Evolutionary conservation across 1,284 basidiomycete species (phyloP), one percentile per base, ranked within the genome.

Genomic region (Jaminaea rosea): DNA sequence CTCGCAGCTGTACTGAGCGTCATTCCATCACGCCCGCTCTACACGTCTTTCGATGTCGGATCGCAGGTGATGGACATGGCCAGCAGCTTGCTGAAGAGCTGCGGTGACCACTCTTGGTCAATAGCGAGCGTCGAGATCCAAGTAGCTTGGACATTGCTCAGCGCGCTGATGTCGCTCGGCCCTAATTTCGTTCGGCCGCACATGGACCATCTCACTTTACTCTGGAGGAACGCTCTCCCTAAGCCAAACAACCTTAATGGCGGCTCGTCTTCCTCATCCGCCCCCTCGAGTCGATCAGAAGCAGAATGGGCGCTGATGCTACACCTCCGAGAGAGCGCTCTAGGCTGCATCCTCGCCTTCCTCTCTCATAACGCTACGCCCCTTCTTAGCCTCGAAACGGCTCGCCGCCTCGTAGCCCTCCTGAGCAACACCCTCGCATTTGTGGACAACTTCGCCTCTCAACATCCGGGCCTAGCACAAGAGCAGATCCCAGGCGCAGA

Each of bases 141-240:
- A 68, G 85, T 93, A 2, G 90, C 93, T 0, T 98, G 94, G 94
- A 89, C 85, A 13, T 78, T 89, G 32, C 87, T 98, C 52, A 85
- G 87, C 0, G 84, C 89, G 0, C 78, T 98, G 46, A 91, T 96
- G 86, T 82, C 86, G 3, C 83, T 97, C 3, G 93, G 93, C 0
- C 89, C 88, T 5, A 86, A 89, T 63, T 96, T 97, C 65, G 88
- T 96, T 46, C 83, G 88, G 28, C 82, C 87, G 0, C 91, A 97
- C 74, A 80, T 97, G 1, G 85, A 90, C 0, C 91, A 96, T 66
- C 79, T 98, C 6, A 81, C 98, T 24, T 87, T 93, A 0, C 81
- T 98, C 1, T 98, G 94, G 94, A 80, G 93, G 29, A 98, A 98
- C 65, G 91, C 94, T 1, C 79, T 98, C 0, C 90, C 93, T 1